These are phyloP conservation scores for Sarcocystis neurona DNA, from an alignment of 169 alveolate genomes.

Conservation along the genomic window DNA sequence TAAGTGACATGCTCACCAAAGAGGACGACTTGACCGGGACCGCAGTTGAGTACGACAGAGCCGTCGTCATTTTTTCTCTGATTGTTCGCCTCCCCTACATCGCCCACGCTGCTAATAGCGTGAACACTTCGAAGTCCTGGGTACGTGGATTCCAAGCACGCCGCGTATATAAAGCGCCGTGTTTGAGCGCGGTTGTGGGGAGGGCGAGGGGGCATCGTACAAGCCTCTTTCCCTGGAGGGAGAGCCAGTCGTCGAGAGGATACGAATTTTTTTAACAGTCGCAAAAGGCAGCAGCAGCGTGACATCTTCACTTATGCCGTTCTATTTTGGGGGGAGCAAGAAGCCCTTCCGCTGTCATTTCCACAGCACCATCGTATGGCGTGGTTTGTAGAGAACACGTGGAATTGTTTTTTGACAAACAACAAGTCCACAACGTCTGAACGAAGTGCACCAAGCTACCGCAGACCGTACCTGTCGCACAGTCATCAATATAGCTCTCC, in stretches of 20 bases:
- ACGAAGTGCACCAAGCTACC: too few species aligned
- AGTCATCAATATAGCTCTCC: neutral
- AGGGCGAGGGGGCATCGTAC: conserved; percentile 17
- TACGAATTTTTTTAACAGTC: too few species aligned
- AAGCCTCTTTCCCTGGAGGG: neutral
- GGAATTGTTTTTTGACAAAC: too few species aligned
- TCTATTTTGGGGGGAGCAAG: too few species aligned
- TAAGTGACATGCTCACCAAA: conserved; percentile 1
- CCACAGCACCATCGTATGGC: neutral
- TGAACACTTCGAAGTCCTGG: conserved; percentile 7
- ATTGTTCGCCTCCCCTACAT: neutral
- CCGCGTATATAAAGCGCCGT: neutral
- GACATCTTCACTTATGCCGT: too few species aligned
- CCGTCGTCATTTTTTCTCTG: neutral
- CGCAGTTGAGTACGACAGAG: neutral
- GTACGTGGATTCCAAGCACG: neutral
- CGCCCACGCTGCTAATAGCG: neutral
- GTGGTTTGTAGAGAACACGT: too few species aligned
- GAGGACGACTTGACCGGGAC: neutral
- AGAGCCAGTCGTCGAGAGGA: neutral
- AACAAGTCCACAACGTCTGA: too few species aligned
- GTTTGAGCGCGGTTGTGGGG: neutral
- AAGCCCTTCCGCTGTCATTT: neutral
- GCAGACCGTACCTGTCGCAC: neutral
- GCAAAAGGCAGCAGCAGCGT: too few species aligned